Evolutionary conservation across 148 eudicot genomes (phyloP), one percentile per base, ranked within the genome.

Genomic region (Fallopia convolvulus): DNA sequence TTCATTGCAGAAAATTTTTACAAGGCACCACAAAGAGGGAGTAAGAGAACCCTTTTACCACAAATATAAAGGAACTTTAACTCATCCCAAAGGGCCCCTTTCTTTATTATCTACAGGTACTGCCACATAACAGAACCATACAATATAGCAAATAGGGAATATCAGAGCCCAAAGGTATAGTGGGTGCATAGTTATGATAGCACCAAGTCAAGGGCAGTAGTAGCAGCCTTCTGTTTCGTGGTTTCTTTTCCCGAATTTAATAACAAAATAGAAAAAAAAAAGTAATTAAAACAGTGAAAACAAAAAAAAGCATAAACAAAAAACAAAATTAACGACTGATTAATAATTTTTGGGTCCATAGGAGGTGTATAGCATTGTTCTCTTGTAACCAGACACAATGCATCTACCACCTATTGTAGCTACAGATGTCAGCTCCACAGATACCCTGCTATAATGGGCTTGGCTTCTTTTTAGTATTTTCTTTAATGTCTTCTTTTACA

Each of bases 101-200:
- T 60, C 79, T 77, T 73, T 46, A 73, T 73, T 73, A 42, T 73
- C 41, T 32, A 68, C 77, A 60, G 40, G 42, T 79, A 84, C 78
- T 77, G 78, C 61, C 81, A 81, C 85, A 76, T 23, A 78, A 77
- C 77, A 49, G 72, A 79, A 80, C 80, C 71, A 58, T 81, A 80
- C 89, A 85, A 83, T 77, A 79, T 78, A 78, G 84, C 81, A 81
- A 87, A 75, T 78, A 78, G 82, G 82, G 85, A 87, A 82, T 83
- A 82, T 83, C 84, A 85, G 87, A 70, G 82, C 80, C 84, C 85
- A 82, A 85, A 82, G 77, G 32, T 74, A 79, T 65, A 80, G 82
- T 74, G 65, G 39, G 74, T 48, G 56, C 50, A 65, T 20, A 26
- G 39, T 58, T 53, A 32, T 60, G 72, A 53, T 77, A 40, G 53